These are phyloP conservation scores for Berberis vulgaris DNA, from an alignment of 164 flowering plant genomes.

Conservation along the genomic window DNA sequence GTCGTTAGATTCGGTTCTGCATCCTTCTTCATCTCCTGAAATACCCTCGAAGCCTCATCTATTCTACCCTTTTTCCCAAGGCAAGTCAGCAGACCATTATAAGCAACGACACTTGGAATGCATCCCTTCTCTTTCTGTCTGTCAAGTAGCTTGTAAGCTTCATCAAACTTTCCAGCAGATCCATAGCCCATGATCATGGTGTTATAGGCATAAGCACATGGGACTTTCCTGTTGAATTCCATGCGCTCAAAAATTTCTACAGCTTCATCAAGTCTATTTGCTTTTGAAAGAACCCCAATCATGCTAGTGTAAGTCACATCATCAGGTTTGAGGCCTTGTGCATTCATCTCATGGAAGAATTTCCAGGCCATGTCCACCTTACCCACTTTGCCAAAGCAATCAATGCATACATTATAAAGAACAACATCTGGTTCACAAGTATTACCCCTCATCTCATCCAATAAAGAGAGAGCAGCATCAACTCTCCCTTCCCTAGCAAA, in stretches of 20 bases:
- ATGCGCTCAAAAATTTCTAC: constrained; percentile 71
- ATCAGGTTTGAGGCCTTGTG: constrained; percentile 65
- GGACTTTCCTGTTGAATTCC: constrained; percentile 58
- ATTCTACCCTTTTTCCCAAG: constrained; percentile 67
- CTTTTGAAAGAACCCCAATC: constrained; percentile 86
- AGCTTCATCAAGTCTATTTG: constrained; percentile 60
- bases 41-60: constrained; percentile 57
- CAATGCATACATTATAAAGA: constrained; percentile 89
- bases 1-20: constrained; percentile 70
- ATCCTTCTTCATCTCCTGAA: constrained; percentile 83
- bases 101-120: constrained; percentile 85
- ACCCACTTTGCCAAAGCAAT: constrained; percentile 86
- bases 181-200: constrained; percentile 98
- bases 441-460: constrained; percentile 86
- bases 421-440: constrained; percentile 59
- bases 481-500: constrained; percentile 72
- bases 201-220: constrained; percentile 91
- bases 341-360: constrained; percentile 85
- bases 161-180: constrained; percentile 70
- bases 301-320: constrained; percentile 92
- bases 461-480: constrained; percentile 73
- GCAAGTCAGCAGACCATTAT: constrained; percentile 77
- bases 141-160: constrained; percentile 77
- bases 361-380: constrained; percentile 98
- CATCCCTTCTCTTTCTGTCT: constrained; percentile 71